A percentile compares a stretch with the other conserved stretches of the same genome.
Conservation (phyloP, 2,329 filamentous ascomycete genomes). For the Ceratocystis huliohia region DNA sequence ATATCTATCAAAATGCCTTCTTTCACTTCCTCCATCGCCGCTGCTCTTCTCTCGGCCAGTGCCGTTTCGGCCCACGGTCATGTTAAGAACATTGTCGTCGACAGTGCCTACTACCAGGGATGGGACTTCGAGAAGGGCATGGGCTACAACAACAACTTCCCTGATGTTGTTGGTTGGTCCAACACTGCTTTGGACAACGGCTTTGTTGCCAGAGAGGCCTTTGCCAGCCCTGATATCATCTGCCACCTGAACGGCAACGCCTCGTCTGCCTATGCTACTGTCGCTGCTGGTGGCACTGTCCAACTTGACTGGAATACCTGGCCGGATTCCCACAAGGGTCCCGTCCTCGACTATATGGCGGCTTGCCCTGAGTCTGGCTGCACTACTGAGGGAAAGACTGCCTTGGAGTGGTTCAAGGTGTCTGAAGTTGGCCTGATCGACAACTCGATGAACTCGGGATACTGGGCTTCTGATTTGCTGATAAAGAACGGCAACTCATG, state of each 20-base stretch:
- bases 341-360: slow-evolving; percentile 49
- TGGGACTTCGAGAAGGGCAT: slow-evolving; percentile 24
- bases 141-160: slow-evolving; percentile 22
- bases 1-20: slow-evolving; percentile 23
- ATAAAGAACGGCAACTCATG: slow-evolving; percentile 36
- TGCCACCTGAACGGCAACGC: slow-evolving; percentile 35
- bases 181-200: slow-evolving; percentile 31
- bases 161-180: slow-evolving; percentile 27
- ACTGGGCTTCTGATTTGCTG: slow-evolving; percentile 44
- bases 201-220: slow-evolving; percentile 35
- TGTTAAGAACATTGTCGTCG: slow-evolving; percentile 26
- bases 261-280: slow-evolving; percentile 31
- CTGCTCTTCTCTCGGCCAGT: slow-evolving; percentile 21
- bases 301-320: slow-evolving; percentile 51
- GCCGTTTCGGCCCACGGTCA: slow-evolving; percentile 27
- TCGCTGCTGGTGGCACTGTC: slow-evolving; percentile 47
- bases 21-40: slow-evolving; percentile 21
- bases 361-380: slow-evolving; percentile 41
- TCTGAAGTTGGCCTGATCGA: slow-evolving; percentile 39
- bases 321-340: slow-evolving; percentile 52
- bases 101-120: slow-evolving; percentile 27
- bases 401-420: slow-evolving; percentile 49
- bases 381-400: slow-evolving; percentile 37
- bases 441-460: slow-evolving; percentile 31
- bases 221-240: slow-evolving; percentile 33